Evolutionary conservation across 495 filamentous ascomycete species (phyloP).

Genomic region (Articulospora tetracladia): DNA sequence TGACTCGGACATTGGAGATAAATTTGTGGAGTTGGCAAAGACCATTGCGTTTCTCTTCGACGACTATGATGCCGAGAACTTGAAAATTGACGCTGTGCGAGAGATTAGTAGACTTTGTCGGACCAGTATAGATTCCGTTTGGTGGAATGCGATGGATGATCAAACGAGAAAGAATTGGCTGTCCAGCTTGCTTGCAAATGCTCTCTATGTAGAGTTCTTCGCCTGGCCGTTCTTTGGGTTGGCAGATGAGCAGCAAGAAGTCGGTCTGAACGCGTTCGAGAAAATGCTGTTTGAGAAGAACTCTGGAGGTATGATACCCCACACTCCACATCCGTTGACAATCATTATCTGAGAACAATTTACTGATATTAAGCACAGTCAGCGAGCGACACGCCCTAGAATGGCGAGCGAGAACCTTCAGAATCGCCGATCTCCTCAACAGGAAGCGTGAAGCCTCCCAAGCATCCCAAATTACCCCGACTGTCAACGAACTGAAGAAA

Average conservation of each 20-base stretch:
- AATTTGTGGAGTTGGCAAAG: background rate
- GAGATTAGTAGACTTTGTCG: background rate
- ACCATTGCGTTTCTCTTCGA: background rate
- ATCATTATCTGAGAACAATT: background rate
- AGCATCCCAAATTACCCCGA: background rate
- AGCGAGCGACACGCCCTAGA: background rate
- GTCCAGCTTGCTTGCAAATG: background rate
- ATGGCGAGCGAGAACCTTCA: background rate
- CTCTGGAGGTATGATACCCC: background rate
- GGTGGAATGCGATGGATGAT: background rate
- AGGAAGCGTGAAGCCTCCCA: background rate
- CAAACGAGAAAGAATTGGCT: background rate
- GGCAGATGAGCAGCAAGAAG: background rate
- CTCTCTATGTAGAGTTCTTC: background rate
- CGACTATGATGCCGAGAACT: background rate
- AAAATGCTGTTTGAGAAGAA: background rate
- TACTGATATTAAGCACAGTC: background rate
- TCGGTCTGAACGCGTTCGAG: background rate
- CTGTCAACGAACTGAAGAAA: background rate
- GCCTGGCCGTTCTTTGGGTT: background rate
- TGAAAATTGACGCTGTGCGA: background rate
- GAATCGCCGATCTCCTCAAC: background rate
- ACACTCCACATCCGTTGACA: background rate
- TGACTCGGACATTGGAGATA: background rate
- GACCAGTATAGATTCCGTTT: background rate